Evolutionary conservation across 306 rosid genomes (phyloP).

Genomic region (Gleditsia sinensis): DNA sequence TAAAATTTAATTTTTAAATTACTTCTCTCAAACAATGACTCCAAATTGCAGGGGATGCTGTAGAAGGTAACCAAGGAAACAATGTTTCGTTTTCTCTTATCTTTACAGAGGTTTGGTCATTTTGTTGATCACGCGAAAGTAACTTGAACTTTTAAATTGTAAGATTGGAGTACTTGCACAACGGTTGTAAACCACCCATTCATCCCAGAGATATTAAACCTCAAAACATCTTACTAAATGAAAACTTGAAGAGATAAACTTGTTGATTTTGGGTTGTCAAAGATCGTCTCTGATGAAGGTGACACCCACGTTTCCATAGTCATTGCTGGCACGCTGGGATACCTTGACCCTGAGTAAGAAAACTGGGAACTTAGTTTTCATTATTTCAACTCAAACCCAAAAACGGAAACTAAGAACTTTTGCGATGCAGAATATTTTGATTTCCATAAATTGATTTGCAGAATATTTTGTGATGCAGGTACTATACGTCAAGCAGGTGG

Average conservation of each 20-base stretch:
- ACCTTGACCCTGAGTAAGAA: constrained; percentile 49
- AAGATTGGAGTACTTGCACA: constrained; percentile 43
- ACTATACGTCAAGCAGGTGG: background rate
- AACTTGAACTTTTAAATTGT: background rate
- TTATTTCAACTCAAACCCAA: background rate
- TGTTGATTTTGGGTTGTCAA: constrained; percentile 49
- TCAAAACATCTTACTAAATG: constrained; percentile 38
- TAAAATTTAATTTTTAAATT: no score
- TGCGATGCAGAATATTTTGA: background rate
- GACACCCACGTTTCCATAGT: constrained; percentile 24
- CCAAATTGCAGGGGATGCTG: constrained; percentile 38
- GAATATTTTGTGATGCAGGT: background rate
- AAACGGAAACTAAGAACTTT: background rate
- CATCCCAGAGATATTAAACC: constrained; percentile 50
- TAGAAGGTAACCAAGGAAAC: constrained; percentile 31
- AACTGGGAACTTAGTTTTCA: no score
- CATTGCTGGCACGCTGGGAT: constrained; percentile 43
- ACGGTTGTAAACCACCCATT: constrained; percentile 46
- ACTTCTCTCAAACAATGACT: constrained; percentile 37
- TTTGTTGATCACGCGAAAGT: background rate
- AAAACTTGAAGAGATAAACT: constrained; percentile 35
- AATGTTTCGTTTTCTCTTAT: background rate
- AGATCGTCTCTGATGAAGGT: constrained; percentile 18
- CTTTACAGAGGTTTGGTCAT: no score
- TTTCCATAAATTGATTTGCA: background rate